Base-by-base conservation (phyloP, 805 yeast genomes). In the Sungouiozyma intestinalis region DNA sequence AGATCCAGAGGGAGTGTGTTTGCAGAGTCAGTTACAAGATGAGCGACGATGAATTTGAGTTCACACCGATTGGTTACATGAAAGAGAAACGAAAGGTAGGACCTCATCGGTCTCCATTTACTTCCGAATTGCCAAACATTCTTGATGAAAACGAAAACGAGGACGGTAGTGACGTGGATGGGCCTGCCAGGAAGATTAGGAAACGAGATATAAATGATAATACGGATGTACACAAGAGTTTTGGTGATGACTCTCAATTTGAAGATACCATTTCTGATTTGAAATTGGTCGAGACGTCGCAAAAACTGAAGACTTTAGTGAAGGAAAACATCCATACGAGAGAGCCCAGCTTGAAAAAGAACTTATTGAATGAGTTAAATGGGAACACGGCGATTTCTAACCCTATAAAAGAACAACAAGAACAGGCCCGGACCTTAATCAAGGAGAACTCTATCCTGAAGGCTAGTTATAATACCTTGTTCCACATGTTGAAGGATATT, bases 31-130 rank as follows among this genome's bases (percentile, higher is more conserved):
- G n/a, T n/a, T n/a, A n/a, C n/a, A n/a, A n/a, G 4, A 34, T 37
- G 5, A 46, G 47, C 15, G 38, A 48, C 9, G 53, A 54, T 29
- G 44, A 50, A 17, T 48, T 62, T 18, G 71, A 67, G 46, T 69
- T 69, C 45, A 68, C 72, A 2, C 74, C 74, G 0, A 64, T 69
- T 38, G 73, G 73, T 3, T 60, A 52, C 27, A 38, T 49, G 17
- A 53, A 53, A 39, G 52, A 48, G 44, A 51, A 49, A 39, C 44
- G 36, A 44, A 27, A 35, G 5, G 18, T 14, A 24, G 17, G 15
- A 6, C 35, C 17, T 16, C 35, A n/a, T 14, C 17, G 35, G 7
- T 31, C 32, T n/a, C 20, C 38, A 35, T 20, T n/a, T 37, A 14
- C 27, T 33, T 16, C 39, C 33, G 27, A 37, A 16, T 27, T 27